Evolutionary conservation across 805 yeast species (phyloP).

Genomic region (Vanderwaltozyma verrucispora): DNA sequence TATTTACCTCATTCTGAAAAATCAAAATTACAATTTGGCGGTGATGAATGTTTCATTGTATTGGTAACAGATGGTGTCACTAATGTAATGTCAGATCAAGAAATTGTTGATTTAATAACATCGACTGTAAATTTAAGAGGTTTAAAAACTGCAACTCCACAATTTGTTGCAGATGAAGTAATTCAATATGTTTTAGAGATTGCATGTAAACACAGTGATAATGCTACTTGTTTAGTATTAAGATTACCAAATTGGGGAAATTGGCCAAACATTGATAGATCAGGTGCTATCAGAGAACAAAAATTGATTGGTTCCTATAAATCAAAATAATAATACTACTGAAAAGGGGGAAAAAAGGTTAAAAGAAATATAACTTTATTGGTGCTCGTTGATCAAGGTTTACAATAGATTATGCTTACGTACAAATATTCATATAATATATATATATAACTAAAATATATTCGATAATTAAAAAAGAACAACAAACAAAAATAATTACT

Average conservation of each 20-base stretch:
- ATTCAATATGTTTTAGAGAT: slow-evolving; percentile 73
- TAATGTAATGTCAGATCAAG: slow-evolving; percentile 75
- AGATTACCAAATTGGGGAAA: slow-evolving; percentile 86
- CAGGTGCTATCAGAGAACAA: slow-evolving; percentile 72
- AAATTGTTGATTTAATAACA: slow-evolving; percentile 76
- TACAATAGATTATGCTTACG: no score
- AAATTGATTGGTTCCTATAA: slow-evolving; percentile 29
- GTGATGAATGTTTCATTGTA: slow-evolving; percentile 79
- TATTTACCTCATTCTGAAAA: slow-evolving; percentile 31
- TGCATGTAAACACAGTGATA: slow-evolving; percentile 72
- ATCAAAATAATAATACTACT: no score
- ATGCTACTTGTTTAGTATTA: slow-evolving; percentile 84
- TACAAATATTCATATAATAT: no score
- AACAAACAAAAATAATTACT: no score
- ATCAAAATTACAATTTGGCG: slow-evolving; percentile 44
- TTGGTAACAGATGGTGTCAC: slow-evolving; percentile 84
- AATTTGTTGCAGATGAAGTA: slow-evolving; percentile 75
- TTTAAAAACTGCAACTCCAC: slow-evolving; percentile 68
- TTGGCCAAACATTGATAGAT: slow-evolving; percentile 79
- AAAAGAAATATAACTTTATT: no score
- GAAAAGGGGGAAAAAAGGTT: no score
- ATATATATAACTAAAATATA: no score
- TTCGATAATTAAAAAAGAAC: no score
- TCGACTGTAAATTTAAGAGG: slow-evolving; percentile 52
- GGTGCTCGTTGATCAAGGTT: no score